Conservation (phyloP, 108 stramenopile species). For the Cyclostephanos invisitatus region DNA sequence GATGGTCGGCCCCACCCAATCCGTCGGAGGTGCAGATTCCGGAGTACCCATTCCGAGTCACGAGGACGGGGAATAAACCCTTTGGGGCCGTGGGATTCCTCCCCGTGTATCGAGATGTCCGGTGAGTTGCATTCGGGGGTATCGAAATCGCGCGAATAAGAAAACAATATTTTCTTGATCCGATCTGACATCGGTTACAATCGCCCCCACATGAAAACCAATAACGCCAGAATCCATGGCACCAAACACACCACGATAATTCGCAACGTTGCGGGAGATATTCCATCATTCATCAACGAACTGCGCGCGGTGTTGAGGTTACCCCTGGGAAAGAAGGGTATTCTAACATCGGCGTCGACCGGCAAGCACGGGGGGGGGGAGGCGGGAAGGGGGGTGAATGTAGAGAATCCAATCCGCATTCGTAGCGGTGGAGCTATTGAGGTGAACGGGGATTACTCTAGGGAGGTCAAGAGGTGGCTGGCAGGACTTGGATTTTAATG, state of each 20-base stretch:
- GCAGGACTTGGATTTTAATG: slow-evolving; percentile 83
- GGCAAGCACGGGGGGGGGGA: slow-evolving; percentile 46
- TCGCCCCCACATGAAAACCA: neutral
- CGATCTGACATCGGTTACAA: neutral
- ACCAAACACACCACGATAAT: slow-evolving; percentile 79
- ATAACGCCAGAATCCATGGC: slow-evolving; percentile 61
- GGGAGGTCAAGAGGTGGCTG: slow-evolving; percentile 76
- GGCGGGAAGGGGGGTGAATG: slow-evolving; percentile 46
- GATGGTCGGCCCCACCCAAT: slow-evolving; percentile 75
- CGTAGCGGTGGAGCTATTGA: slow-evolving; percentile 84
- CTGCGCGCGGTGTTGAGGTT: slow-evolving; percentile 65
- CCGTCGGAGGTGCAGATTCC: slow-evolving; percentile 54
- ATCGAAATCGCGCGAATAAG: neutral
- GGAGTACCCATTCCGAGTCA: slow-evolving; percentile 71
- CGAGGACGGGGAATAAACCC: slow-evolving; percentile 73
- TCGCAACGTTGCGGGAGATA: slow-evolving; percentile 76
- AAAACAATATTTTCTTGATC: neutral
- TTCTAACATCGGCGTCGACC: slow-evolving; percentile 29
- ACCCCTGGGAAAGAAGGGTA: slow-evolving; percentile 41
- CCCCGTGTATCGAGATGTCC: slow-evolving; percentile 78
- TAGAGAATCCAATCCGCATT: slow-evolving; percentile 65
- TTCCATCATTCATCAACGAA: slow-evolving; percentile 66
- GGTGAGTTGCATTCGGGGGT: slow-evolving; percentile 46
- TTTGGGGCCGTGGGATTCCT: slow-evolving; percentile 78
- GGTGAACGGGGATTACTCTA: slow-evolving; percentile 75